These are phyloP conservation scores for Hordeum marinum DNA, from an alignment of 176 grass and related monocot genomes.

Conservation along the genomic window DNA sequence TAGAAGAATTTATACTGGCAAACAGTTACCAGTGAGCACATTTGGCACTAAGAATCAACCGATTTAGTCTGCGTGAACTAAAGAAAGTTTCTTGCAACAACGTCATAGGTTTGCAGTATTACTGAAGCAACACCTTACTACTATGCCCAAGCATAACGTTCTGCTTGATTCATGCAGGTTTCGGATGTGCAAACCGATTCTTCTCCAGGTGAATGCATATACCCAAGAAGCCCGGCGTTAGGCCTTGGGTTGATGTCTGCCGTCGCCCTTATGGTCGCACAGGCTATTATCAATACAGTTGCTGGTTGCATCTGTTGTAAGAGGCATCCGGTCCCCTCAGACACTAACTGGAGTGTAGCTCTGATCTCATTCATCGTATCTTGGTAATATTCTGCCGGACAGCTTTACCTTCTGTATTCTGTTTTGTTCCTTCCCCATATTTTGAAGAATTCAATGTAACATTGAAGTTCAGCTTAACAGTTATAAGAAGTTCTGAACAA, in stretches of 20 bases:
- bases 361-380: conserved; percentile 90
- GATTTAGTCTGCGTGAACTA: neutral
- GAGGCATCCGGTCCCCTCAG: conserved; percentile 67
- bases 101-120: neutral
- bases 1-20: neutral
- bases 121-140: neutral
- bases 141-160: neutral
- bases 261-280: conserved; percentile 65
- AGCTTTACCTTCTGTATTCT: neutral
- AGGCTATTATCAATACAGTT: conserved; percentile 72
- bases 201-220: conserved; percentile 50
- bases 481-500: neutral
- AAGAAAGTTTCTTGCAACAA: neutral
- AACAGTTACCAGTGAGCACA: no score
- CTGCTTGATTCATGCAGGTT: conserved; percentile 34
- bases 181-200: conserved; percentile 51
- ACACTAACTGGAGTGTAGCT: conserved; percentile 89
- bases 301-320: conserved; percentile 98
- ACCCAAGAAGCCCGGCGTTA: conserved; percentile 83
- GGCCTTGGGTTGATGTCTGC: conserved; percentile 72
- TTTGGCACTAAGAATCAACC: neutral
- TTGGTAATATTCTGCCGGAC: conserved; percentile 53
- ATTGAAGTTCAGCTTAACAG: neutral
- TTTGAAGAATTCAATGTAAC: neutral
- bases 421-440: neutral